Conservation (phyloP, 2,329 filamentous ascomycete genomes). For the Raffaelea albimanens region DNA sequence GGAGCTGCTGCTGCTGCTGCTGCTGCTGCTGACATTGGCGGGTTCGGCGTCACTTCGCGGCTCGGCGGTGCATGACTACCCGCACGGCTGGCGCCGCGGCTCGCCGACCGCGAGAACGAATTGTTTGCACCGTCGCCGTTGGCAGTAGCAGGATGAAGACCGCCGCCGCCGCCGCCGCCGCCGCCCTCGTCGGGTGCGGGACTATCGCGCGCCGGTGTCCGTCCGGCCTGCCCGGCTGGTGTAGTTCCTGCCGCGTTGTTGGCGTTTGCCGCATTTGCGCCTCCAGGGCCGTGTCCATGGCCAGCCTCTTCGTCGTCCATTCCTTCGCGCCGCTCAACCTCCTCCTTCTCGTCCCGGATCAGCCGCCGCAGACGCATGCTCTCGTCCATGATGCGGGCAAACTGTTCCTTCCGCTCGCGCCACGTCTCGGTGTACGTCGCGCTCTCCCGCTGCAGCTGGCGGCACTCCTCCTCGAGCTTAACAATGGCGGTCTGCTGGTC, state of each 20-base stretch:
- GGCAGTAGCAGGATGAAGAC: no score
- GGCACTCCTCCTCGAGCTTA: conserved; percentile 82
- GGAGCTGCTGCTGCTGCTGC: conserved; percentile 12
- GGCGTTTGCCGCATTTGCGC: neutral
- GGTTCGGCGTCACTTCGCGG: conserved; percentile 26
- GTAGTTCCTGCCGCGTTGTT: neutral
- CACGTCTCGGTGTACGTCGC: conserved; percentile 73
- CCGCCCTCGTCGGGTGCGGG: conserved; percentile 4
- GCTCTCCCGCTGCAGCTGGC: conserved; percentile 76
- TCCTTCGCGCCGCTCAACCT: conserved; percentile 78
- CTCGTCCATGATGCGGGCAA: conserved; percentile 81
- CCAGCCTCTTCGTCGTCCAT: conserved; percentile 63
- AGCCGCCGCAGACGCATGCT: conserved; percentile 75
- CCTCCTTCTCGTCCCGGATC: conserved; percentile 92
- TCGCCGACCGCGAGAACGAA: conserved; percentile 27
- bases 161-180: no score
- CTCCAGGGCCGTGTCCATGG: conserved; percentile 23
- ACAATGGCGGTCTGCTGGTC: conserved; percentile 70
- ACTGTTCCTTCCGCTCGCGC: conserved; percentile 77
- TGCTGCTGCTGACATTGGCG: conserved; percentile 18
- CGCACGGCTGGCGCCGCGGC: conserved; percentile 18
- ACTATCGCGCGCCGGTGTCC: neutral
- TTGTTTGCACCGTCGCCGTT: conserved; percentile 18
- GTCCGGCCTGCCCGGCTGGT: neutral
- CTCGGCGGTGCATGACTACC: no score